Evolutionary conservation across 345 rosid genomes (phyloP), one percentile per base, ranked within the genome.

Genomic region (Salix dunnii): DNA sequence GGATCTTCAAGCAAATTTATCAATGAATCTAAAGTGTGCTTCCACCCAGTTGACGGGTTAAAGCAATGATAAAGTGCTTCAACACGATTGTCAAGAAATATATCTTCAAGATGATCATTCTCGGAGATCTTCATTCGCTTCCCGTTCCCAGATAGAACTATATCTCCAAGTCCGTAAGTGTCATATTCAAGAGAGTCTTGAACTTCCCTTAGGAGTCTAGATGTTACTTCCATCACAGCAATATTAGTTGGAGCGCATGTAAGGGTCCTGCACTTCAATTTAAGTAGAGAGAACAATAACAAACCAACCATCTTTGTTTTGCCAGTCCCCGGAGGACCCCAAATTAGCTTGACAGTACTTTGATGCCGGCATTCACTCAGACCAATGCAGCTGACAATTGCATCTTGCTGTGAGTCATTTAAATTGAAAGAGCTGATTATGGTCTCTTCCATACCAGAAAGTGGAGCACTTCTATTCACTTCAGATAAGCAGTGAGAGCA

Each of bases 241-340:
- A 78, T 79, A 75, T 87, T 87, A 21, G 91, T 85, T 30, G 92
- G 92, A 58, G 92, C 82, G 58, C 92, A 89, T 35, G 85, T 81
- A 61, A 86, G 33, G 4, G 89, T 81, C 71, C 86, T 79, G 67
- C 86, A 86, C 46, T 78, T 85, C 83, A 74, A 38, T 58, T 71
- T 74, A 42, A 87, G 78, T n/a, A 89, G 77, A 38, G 68, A 53
- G 2, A 76, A 28, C 74, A 89, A 74, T 73, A 89, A 71, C 13
- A 75, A 36, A 68, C 89, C 75, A 18, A 82, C 74, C 2, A 88
- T 89, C 38, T 72, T 84, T 1, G 91, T 89, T 76, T 89, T 89
- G 49, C 90, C 90, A 0, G 91, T 89, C 36, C 91, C 91, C 2
- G 91, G 91, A 2, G 91, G 91, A 9, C 91, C 91, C 91, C 86